phyloP scores from a whole-genome alignment of 495 filamentous ascomycete genomes.

The Penicillium diatomitis region DNA sequence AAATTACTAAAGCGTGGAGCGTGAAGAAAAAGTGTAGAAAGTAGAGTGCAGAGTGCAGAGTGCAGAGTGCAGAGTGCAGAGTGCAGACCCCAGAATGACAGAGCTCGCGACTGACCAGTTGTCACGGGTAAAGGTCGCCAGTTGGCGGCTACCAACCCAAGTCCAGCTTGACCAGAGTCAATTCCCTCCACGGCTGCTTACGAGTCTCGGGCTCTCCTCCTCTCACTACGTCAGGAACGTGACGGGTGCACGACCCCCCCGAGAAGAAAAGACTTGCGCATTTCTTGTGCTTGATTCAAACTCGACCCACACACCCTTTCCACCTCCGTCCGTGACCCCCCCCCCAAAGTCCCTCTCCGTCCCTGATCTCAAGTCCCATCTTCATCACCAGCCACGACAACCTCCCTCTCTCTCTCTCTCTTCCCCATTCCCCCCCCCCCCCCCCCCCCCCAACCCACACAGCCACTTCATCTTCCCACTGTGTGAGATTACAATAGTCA shows the following conservation, averaged over 20 bases:
- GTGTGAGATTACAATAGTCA: too few species aligned
- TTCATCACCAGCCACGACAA: too few species aligned
- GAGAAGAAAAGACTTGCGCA: too few species aligned
- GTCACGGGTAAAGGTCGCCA: too few species aligned
- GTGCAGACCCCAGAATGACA: too few species aligned
- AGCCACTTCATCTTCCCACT: not conserved
- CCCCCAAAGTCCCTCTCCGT: slow-evolving; percentile 20
- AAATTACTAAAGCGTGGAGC: not conserved
- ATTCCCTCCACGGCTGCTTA: too few species aligned
- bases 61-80: too few species aligned
- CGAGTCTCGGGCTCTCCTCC: too few species aligned
- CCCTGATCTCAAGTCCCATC: slow-evolving; percentile 12
- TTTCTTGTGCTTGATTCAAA: too few species aligned
- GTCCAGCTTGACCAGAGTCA: too few species aligned
- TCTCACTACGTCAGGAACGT: slow-evolving; percentile 22
- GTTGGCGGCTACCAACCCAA: too few species aligned
- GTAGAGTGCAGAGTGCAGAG: not conserved
- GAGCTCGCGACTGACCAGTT: too few species aligned
- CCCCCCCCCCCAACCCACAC: not conserved
- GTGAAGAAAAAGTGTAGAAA: not conserved
- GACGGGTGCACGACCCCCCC: slow-evolving; percentile 9
- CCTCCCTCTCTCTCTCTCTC: not conserved
- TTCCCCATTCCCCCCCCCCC: not conserved
- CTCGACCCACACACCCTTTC: slow-evolving; percentile 10
- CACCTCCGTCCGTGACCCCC: slow-evolving; percentile 7